These are phyloP conservation scores for Epichloe baconii DNA, from an alignment of 2,329 filamentous ascomycete species.

Conservation along the genomic window DNA sequence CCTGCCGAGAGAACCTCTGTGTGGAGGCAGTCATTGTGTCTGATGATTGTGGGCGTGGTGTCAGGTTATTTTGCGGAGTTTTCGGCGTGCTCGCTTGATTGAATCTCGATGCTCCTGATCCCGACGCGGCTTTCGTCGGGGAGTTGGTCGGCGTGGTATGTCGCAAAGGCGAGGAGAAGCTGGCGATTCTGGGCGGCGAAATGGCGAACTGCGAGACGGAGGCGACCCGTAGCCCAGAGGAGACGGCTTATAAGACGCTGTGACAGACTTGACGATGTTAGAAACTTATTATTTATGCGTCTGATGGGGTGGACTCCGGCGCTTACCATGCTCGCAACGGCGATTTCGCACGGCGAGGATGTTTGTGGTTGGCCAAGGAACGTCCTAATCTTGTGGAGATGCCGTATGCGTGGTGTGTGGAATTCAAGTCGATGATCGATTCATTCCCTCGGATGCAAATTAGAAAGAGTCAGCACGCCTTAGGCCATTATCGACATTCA, in stretches of 20 bases:
- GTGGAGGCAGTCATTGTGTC: constrained; percentile 25
- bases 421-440: background rate
- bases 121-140: constrained; percentile 33
- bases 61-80: constrained; percentile 24
- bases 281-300: constrained; percentile 13
- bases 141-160: constrained; percentile 52
- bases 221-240: constrained; percentile 59
- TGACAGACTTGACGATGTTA: constrained; percentile 33
- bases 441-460: too few relatives aligned
- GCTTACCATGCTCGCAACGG: constrained; percentile 18
- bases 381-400: constrained; percentile 3
- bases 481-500: background rate
- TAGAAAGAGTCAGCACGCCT: background rate
- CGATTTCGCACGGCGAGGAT: background rate
- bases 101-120: constrained; percentile 16
- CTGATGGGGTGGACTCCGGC: constrained; percentile 7
- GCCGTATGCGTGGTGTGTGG: background rate
- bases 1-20: constrained; percentile 18
- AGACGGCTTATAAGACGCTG: constrained; percentile 53
- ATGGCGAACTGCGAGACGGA: constrained; percentile 45
- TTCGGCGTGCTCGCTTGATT: constrained; percentile 29
- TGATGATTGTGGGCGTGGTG: constrained; percentile 20
- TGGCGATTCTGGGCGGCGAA: constrained; percentile 48
- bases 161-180: constrained; percentile 50
- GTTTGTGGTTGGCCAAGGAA: constrained; percentile 12